Base-by-base conservation (phyloP, 345 rosid genomes). In the Rhodamnia rubescens region DNA sequence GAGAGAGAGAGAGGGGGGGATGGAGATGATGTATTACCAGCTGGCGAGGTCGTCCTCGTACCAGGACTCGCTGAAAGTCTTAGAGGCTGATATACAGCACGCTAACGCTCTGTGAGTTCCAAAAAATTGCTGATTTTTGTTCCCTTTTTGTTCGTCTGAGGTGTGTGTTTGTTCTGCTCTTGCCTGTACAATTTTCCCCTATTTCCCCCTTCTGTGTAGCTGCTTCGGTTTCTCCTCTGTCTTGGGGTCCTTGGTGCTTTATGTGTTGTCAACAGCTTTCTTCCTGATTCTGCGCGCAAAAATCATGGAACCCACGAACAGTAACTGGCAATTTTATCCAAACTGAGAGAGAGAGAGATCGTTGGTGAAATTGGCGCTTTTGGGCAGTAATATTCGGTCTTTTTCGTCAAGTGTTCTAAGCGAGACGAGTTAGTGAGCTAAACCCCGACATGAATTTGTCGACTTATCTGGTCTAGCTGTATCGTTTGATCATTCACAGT, bases 51-150 rank as follows among this genome's bases (percentile, higher is more conserved):
- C 93, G 90, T 89, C 93, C 69, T 93, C 94, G 57, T 92, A 92
- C 89, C 92, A 90, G 90, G 99, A 97, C 84, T 94, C 96, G 32
- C 90, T 97, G 85, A 94, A 95, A 84, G 92, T 90, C 83, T 84
- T 97, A 47, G 98, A 97, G 90, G 95, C 96, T 86, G 98, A 97
- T 87, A 92, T 97, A 11, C 96, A 95, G 51, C 95, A 92, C 89
- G 98, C 98, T 27, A 97, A 97, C 92, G 90, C 93, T 86, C 88
- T 97, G 99, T 97, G 84, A 93, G 98, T 92, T 87, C 86, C 27
- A 80, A 47, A 24, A 20, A 44, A 47, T 27, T 61, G 24, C 59
- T 49, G 74, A n/a, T 53, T 85, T 59, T 88, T 85, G 54, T 58
- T 27, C 53, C 18, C 51, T 74, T 54, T 81, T 74, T 83, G 64